Evolutionary conservation across 2,329 filamentous ascomycete species (phyloP), one percentile per base, ranked within the genome.

Genomic region (Pseudocercospora musae): DNA sequence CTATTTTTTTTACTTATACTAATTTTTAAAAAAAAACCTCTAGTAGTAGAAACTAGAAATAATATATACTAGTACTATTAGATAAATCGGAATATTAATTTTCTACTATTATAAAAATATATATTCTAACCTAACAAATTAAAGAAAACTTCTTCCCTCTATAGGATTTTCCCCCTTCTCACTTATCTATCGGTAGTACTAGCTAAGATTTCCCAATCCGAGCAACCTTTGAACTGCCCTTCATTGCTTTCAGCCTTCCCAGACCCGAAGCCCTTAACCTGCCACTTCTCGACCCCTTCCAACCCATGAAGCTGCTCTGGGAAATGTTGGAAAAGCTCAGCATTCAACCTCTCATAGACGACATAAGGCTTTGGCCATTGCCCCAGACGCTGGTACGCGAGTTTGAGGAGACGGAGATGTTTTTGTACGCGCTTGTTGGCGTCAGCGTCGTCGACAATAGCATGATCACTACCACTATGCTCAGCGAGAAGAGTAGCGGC

Each of bases 271-370:
- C 68, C 73, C 70, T 81, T 80, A 11, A 78, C 70, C 58, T 76
- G 71, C 81, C 80, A 82, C 72, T 79, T 81, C 72, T 82, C 80
- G 0, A 80, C 77, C 0, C 79, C 79, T 61, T 79, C 76, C 0
- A 77, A 70, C 0, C 75, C 76, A 67, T 78, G 76, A 69, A 82
- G 71, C 27, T 77, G 73, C 4, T 67, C 60, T 3, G 71, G 71
- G 64, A 78, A 83, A 18, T 72, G 70, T 4, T 72, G 67, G 70
- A 80, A 81, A 6, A 83, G 56, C 53, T 80, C 75, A 0, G 75
- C 77, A 54, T 80, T 81, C 57, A 84, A 70, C 4, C 73, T 74
- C 69, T 82, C 77, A 65, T 83, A 84, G 68, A 82, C 79, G 8
- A 65, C 71, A 66, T 78, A 79, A 4, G 78, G 72, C 74, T 83